phyloP scores from a whole-genome alignment of 2,329 filamentous ascomycete species.

The Clonostachys rosea region DNA sequence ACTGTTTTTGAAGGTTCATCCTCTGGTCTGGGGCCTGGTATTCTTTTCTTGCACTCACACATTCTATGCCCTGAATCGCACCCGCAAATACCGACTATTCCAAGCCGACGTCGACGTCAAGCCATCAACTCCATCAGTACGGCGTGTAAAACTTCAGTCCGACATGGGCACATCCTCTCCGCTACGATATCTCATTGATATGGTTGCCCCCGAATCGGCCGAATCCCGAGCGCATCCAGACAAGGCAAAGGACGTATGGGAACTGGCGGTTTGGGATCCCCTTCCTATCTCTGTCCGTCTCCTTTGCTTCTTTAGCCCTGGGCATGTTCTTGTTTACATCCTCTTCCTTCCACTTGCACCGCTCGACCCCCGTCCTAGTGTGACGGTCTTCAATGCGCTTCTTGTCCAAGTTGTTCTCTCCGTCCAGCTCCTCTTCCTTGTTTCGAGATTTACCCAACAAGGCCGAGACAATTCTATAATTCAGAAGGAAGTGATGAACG shows the following conservation, averaged over 20 bases:
- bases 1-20: constrained; percentile 47
- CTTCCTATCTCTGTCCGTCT: constrained; percentile 76
- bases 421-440: constrained; percentile 69
- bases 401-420: constrained; percentile 72
- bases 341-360: constrained; percentile 76
- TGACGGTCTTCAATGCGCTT: constrained; percentile 81
- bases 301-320: constrained; percentile 88
- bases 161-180: constrained; percentile 76
- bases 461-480: constrained; percentile 79
- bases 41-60: constrained; percentile 70
- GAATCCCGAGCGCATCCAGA: constrained; percentile 81
- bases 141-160: constrained; percentile 83
- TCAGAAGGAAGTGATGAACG: constrained; percentile 86
- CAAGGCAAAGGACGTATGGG: constrained; percentile 84
- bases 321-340: constrained; percentile 87
- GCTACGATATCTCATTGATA: constrained; percentile 65
- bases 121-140: constrained; percentile 78
- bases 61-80: constrained; percentile 75
- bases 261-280: constrained; percentile 90
- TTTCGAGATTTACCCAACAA: constrained; percentile 74
- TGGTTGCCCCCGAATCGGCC: constrained; percentile 66
- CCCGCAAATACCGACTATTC: constrained; percentile 86
- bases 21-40: constrained; percentile 67
- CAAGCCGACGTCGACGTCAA: constrained; percentile 75
- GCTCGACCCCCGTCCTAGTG: constrained; percentile 75